Evolutionary conservation across 768 basidiomycete species (phyloP), one percentile per base, ranked within the genome.

Genomic region (Phanerochaete carnosa): DNA sequence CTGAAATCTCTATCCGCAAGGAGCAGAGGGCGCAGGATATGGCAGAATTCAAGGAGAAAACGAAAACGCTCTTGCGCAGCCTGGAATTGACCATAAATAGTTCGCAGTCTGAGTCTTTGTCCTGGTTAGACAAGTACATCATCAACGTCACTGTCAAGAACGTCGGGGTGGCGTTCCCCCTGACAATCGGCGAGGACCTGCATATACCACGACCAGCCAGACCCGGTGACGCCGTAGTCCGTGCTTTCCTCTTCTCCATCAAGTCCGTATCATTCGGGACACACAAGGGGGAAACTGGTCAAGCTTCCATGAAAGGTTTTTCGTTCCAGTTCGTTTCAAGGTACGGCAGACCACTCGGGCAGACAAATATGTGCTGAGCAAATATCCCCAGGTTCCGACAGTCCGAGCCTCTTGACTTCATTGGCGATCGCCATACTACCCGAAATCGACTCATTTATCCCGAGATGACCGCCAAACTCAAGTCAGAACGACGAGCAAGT

Each of bases 151-250:
- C 76, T 15, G 76, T 90, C 58, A 76, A 78, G 29, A 86, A 89
- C 65, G 79, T 98, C 35, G 95, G 95, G n/a, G 83, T 94, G 2
- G 95, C 94, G 5, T 92, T 98, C 66, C 96, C 96, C 0, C 77
- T 98, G 28, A 82, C 82, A 0, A 79, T 86, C 56, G 82, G 86
- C 57, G 79, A 81, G 62, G 80, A 83, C 28, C 74, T 90, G 8
- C 83, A 81, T 57, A 66, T 85, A 33, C 79, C 81, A 29, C 76
- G 65, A 25, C 70, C 74, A 53, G 77, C 74, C 56, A 70, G 69
- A 58, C 72, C 71, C 43, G 79, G 81, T 55, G 73, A 71, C 19
- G 64, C 73, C 9, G 74, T 83, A 32, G 81, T 91, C 32, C 85
- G 86, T 8, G 95, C 95, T 0, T 92, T 98, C 74, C 74, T 98